A percentile compares a stretch with the other conserved stretches of the same genome.
phyloP scores from a whole-genome alignment of 768 basidiomycete species.

The Pleurotus citrinopileatus region DNA sequence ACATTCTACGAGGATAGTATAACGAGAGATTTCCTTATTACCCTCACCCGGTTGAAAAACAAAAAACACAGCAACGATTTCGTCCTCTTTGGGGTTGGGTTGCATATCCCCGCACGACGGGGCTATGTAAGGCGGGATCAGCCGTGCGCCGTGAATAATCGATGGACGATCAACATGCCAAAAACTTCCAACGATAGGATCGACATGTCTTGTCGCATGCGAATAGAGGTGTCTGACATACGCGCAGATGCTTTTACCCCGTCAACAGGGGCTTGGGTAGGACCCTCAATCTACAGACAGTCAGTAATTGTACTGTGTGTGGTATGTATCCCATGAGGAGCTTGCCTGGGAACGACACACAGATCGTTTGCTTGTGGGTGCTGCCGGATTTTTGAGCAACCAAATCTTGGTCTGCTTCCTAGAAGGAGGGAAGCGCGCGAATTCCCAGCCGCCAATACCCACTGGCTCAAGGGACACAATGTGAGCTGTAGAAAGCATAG shows the following conservation, averaged over 20 bases:
- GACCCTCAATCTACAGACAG: conserved; percentile 52
- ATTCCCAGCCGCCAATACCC: conserved; percentile 75
- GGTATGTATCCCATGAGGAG: neutral
- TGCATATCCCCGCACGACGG: conserved; percentile 55
- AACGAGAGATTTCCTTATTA: conserved; percentile 26
- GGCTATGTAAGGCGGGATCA: conserved; percentile 33
- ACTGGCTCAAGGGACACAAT: conserved; percentile 19
- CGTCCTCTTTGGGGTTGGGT: conserved; percentile 66
- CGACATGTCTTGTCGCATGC: conserved; percentile 74
- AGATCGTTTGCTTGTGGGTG: conserved; percentile 11
- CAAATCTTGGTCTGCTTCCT: conserved; percentile 51
- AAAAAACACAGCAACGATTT: conserved; percentile 71
- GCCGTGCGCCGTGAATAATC: neutral
- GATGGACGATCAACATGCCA: conserved; percentile 43
- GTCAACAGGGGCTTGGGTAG: conserved; percentile 72
- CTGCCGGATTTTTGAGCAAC: conserved; percentile 31
- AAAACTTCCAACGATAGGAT: conserved; percentile 83
- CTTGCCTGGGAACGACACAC: conserved; percentile 51
- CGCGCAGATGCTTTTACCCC: conserved; percentile 61
- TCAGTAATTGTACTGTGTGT: neutral
- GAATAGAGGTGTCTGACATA: conserved; percentile 20
- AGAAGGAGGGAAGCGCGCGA: conserved; percentile 67
- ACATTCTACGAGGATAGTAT: conserved; percentile 53
- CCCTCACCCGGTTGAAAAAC: conserved; percentile 50
- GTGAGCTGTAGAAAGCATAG: too few species aligned